Percentiles rank a stretch among this genome's conserved stretches.
phyloP scores from a whole-genome alignment of 768 basidiomycete genomes.

The Lyophyllum decastes region DNA sequence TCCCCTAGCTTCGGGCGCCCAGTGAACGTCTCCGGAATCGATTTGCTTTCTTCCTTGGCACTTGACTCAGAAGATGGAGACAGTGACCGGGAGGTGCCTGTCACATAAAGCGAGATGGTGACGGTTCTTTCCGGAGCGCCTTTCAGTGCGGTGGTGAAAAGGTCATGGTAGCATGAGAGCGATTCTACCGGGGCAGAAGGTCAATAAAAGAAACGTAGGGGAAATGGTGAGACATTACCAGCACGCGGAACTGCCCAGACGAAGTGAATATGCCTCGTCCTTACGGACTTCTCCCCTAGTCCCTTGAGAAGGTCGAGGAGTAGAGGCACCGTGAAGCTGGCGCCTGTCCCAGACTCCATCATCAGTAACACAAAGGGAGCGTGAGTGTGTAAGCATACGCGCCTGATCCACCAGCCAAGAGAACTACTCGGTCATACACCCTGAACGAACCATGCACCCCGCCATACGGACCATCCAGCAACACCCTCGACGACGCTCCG shows the following conservation, averaged over 20 bases:
- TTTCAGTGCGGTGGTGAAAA: background rate
- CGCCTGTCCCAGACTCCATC: constrained; percentile 10
- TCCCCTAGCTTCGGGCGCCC: constrained; percentile 21
- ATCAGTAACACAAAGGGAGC: background rate
- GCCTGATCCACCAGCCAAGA: constrained; percentile 35
- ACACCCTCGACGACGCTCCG: constrained; percentile 15
- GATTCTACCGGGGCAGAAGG: background rate
- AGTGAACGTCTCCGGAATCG: background rate
- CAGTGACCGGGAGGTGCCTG: background rate
- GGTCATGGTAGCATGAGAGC: background rate
- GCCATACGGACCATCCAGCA: constrained; percentile 32
- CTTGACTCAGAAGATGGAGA: constrained; percentile 1
- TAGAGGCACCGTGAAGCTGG: constrained; percentile 26
- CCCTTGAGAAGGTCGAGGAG: constrained; percentile 22
- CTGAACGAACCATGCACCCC: constrained; percentile 25
- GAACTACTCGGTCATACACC: constrained; percentile 26
- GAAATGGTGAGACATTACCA: background rate
- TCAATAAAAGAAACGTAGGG: background rate
- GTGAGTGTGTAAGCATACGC: constrained; percentile 2
- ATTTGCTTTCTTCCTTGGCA: constrained; percentile 7
- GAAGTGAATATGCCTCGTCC: background rate
- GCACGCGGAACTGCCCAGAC: constrained; percentile 4
- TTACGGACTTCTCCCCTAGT: background rate
- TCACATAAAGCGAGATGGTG: constrained; percentile 1
- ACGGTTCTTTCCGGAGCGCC: background rate